Percentiles rank a stretch among this genome's conserved stretches.
phyloP scores from a whole-genome alignment of 1,284 basidiomycete species.

The Malassezia equina region DNA sequence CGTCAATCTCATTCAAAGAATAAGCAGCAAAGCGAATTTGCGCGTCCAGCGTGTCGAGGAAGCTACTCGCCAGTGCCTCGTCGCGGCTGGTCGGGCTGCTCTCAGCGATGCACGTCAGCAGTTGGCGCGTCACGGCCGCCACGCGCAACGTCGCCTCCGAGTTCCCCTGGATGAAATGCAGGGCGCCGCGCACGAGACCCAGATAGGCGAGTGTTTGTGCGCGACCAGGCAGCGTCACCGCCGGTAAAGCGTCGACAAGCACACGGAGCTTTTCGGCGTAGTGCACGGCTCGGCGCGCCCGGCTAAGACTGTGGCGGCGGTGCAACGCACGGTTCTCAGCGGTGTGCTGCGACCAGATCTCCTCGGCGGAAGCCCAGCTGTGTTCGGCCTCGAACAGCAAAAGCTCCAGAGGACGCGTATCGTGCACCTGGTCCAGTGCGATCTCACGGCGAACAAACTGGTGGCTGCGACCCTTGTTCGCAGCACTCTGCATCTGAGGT shows the following conservation, averaged over 20 bases:
- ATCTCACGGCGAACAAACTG: slow-evolving; percentile 57
- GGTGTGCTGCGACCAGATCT: slow-evolving; percentile 57
- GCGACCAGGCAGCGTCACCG: slow-evolving; percentile 25
- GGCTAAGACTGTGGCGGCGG: slow-evolving; percentile 64
- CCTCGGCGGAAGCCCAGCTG: slow-evolving; percentile 81
- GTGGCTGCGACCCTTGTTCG: slow-evolving; percentile 61
- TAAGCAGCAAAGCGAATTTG: slow-evolving; percentile 88
- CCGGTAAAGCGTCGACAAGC: slow-evolving; percentile 58
- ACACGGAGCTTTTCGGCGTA: slow-evolving; percentile 70
- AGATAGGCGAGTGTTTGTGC: slow-evolving; percentile 54
- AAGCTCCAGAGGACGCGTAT: slow-evolving; percentile 56
- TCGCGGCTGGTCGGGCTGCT: slow-evolving; percentile 68
- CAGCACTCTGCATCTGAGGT: slow-evolving; percentile 31
- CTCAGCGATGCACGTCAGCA: slow-evolving; percentile 64
- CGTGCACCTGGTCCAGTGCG: slow-evolving; percentile 24
- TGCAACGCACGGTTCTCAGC: slow-evolving; percentile 53
- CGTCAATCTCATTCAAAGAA: slow-evolving; percentile 59
- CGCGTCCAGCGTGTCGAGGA: slow-evolving; percentile 76
- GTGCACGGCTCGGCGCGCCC: slow-evolving; percentile 73
- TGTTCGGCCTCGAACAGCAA: slow-evolving; percentile 79
- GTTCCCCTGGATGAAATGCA: slow-evolving; percentile 55
- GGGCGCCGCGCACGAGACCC: slow-evolving; percentile 55
- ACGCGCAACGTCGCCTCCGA: slow-evolving; percentile 64
- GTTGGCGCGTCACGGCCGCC: slow-evolving; percentile 64
- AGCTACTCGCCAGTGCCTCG: slow-evolving; percentile 75